A percentile compares a stretch with the other conserved stretches of the same genome.
Evolutionary conservation across 257 asterid species (phyloP).

Genomic region (Solanum habrochaites): DNA sequence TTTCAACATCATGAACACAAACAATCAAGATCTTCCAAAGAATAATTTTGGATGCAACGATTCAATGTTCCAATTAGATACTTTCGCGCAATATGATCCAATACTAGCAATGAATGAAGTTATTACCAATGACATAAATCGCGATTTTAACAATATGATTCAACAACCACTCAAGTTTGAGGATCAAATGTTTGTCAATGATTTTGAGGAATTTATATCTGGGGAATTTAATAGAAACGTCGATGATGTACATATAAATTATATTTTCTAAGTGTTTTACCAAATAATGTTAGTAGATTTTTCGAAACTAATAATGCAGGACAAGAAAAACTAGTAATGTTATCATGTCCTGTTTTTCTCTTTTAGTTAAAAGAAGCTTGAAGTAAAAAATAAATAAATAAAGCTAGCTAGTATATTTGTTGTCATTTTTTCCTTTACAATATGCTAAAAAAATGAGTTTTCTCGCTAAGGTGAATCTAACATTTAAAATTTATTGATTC

Average conservation of each 20-base stretch:
- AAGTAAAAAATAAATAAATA: background rate
- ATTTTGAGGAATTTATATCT: constrained; percentile 19
- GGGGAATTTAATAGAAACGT: constrained; percentile 21
- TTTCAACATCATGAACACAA: background rate
- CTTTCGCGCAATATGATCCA: constrained; percentile 7
- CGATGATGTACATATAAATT: constrained; percentile 18
- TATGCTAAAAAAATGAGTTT: too few species aligned
- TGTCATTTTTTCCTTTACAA: background rate
- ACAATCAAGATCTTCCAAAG: background rate
- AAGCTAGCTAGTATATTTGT: background rate
- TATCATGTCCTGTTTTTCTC: background rate
- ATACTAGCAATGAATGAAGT: constrained; percentile 9
- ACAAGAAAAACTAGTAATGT: background rate
- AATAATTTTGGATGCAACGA: background rate
- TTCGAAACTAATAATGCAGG: background rate
- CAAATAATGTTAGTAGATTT: background rate
- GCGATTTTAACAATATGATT: constrained; percentile 8
- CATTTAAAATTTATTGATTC: too few species aligned
- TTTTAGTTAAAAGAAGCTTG: background rate
- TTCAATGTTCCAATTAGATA: constrained; percentile 16
- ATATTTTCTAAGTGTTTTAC: background rate
- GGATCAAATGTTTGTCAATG: background rate
- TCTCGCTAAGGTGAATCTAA: too few species aligned
- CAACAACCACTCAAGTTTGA: background rate
- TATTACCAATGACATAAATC: constrained; percentile 5